Evolutionary conservation across 164 flowering plant genomes (phyloP), one percentile per base, ranked within the genome.

Genomic region (Cinnamomum chago): DNA sequence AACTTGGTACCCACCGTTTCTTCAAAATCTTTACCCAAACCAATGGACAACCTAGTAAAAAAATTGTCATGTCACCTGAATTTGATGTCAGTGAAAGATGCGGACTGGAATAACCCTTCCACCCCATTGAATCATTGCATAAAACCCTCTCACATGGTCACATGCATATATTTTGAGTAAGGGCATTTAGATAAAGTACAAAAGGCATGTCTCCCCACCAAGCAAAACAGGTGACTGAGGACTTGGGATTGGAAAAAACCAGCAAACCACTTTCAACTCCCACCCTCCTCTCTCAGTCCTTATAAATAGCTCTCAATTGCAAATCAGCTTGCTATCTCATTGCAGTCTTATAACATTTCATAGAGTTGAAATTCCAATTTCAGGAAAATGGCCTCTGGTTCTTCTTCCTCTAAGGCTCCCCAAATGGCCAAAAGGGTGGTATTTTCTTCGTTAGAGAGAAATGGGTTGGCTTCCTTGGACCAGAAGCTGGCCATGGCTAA

Each of bases 401-500:
- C 72, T 70, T 12, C 62, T 13, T 51, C 72, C 24, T 23, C 73
- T 23, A 1, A 6, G 23, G 2, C 71, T 4, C 13, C 71, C 51
- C 23, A 28, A 33, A 60, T 18, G 64, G 67, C 69, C 18, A 47
- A 22, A 24, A 25, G 25, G 25, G 65, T 51, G 35, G 85, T 80
- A 73, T 77, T 80, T 25, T 83, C 90, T 72, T 81, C 87, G 35
- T 73, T 88, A 60, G 86, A 85, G 73, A 83, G 75, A 47, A 78
- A 70, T 47, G 82, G 75, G 75, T 58, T 86, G 82, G 83, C 82
- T 75, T 79, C 90, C 10, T 74, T 82, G 25, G 95, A 92, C 78
- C 95, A 89, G 64, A 91, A 72, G 83, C 85, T 91, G 62, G 92
- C 97, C 80, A 69, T 90, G 84, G 97, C 97, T 40, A 91, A 89